Conservation (phyloP, 768 basidiomycete genomes). For the Tricholoma matsutake region DNA sequence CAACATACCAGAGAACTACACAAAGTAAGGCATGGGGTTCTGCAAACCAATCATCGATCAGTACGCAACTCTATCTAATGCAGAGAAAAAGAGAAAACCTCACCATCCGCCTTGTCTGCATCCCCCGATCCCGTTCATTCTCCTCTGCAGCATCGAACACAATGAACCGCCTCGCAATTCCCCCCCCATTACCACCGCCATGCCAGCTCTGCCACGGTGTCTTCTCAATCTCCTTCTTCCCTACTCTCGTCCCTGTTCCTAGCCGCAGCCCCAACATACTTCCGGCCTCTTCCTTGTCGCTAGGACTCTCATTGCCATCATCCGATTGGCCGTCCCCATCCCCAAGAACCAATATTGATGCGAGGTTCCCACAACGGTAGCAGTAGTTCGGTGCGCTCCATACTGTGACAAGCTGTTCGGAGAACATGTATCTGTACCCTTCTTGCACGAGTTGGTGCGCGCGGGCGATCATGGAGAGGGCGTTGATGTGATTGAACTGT, state of each 20-base stretch:
- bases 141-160: conserved; percentile 87
- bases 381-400: conserved; percentile 93
- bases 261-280: neutral
- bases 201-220: conserved; percentile 4
- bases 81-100: conserved; percentile 20
- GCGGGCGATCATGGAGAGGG: conserved; percentile 82
- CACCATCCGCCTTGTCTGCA: conserved; percentile 73
- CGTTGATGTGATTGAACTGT: conserved; percentile 92
- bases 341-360: conserved; percentile 82
- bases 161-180: conserved; percentile 54
- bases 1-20: conserved; percentile 23
- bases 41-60: conserved; percentile 18
- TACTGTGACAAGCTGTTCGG: conserved; percentile 86
- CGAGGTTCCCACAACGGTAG: conserved; percentile 81
- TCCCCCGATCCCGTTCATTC: conserved; percentile 82
- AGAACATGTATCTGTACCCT: conserved; percentile 97
- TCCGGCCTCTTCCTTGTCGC: neutral
- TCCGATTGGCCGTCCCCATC: conserved; percentile 44
- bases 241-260: neutral
- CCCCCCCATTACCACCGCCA: neutral
- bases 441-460: conserved; percentile 97
- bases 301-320: neutral
- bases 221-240: conserved; percentile 6
- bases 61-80: neutral
- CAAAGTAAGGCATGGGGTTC: conserved; percentile 57